phyloP scores from a whole-genome alignment of 2,329 filamentous ascomycete genomes.

The Colletotrichum sp. region DNA sequence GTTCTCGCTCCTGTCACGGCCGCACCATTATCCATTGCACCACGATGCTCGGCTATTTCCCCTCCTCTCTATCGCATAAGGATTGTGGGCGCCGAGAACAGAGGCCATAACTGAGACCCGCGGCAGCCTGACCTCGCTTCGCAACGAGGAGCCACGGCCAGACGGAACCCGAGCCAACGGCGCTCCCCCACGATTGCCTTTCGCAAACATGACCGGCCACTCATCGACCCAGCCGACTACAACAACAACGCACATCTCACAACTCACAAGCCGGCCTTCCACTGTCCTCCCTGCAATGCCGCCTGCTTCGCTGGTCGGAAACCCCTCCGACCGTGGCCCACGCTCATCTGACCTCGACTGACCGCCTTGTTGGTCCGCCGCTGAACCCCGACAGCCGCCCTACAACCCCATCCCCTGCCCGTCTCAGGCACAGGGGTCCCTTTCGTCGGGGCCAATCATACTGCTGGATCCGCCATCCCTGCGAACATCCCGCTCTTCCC shows the following conservation, averaged over 20 bases:
- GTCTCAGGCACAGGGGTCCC: constrained; percentile 13
- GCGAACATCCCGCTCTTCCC: constrained; percentile 14
- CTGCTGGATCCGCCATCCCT: not conserved
- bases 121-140: not conserved
- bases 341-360: constrained; percentile 20
- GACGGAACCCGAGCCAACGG: constrained; percentile 9
- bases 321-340: constrained; percentile 1
- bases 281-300: not conserved
- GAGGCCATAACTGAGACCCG: not conserved
- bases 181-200: not conserved
- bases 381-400: constrained; percentile 13
- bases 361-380: constrained; percentile 9
- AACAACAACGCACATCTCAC: not conserved
- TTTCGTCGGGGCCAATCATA: not conserved
- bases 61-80: not conserved
- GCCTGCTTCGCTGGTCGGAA: not conserved
- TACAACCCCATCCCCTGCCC: not conserved
- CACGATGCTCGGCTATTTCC: not conserved
- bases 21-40: not conserved
- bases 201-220: constrained; percentile 1
- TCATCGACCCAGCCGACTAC: not conserved
- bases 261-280: not conserved
- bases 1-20: not conserved
- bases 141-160: not conserved
- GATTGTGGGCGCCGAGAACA: not conserved